Percentiles rank a stretch among this genome's conserved stretches.
phyloP scores from a whole-genome alignment of 345 rosid genomes.

The Melaleuca alternifolia region DNA sequence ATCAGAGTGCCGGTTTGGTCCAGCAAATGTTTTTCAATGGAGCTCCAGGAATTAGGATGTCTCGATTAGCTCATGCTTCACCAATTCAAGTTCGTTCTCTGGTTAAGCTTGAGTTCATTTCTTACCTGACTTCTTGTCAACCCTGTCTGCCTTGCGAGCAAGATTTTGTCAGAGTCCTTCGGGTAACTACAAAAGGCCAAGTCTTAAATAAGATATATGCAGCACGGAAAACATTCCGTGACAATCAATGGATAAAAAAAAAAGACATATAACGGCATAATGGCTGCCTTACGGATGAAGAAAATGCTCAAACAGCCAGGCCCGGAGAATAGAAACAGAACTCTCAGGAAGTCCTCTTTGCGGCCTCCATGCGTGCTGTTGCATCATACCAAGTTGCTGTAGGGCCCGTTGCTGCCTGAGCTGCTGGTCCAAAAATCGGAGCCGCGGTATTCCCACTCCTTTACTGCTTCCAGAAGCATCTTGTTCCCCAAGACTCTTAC shows the following conservation, averaged over 20 bases:
- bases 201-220: neutral
- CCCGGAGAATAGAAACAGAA: conserved; percentile 87
- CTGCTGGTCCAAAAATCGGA: conserved; percentile 87
- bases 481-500: conserved; percentile 74
- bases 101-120: neutral
- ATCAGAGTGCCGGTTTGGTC: neutral
- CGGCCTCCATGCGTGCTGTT: conserved; percentile 88
- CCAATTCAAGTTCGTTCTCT: neutral
- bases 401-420: conserved; percentile 89
- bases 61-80: neutral
- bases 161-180: conserved; percentile 92
- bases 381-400: conserved; percentile 90
- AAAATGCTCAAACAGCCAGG: conserved; percentile 99
- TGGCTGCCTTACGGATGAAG: conserved; percentile 78
- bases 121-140: conserved; percentile 94
- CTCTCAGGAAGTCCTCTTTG: conserved; percentile 94
- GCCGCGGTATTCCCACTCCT: conserved; percentile 72
- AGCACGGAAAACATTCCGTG: neutral
- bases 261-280: neutral
- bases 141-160: conserved; percentile 98
- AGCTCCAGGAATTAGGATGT: neutral
- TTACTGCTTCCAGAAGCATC: conserved; percentile 48
- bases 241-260: neutral
- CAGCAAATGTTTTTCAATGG: neutral
- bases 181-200: conserved; percentile 55